Base-by-base conservation (phyloP, 441 rosid genomes). In the Erysimum cheiri region DNA sequence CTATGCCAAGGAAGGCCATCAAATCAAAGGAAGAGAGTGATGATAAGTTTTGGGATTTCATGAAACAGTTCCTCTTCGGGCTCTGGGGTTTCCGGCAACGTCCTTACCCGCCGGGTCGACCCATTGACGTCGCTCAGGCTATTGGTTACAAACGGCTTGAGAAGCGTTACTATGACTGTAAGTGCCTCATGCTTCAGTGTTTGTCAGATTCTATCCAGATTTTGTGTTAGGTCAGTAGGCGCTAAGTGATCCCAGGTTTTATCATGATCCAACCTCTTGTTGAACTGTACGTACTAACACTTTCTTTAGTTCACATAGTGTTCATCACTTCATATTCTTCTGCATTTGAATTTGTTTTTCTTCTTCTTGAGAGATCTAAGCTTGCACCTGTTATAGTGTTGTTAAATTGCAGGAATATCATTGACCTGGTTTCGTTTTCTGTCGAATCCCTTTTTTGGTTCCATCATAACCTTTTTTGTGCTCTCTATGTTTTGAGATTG, bases 71-170 rank as follows among this genome's bases (percentile, higher is more conserved):
- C 78, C 83, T 81, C 55, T 87, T 93, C 14, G 96, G 98, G 2
- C 90, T 93, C 8, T 91, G 97, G 98, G 97, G 98, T 24, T 93
- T 88, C 73, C 71, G 91, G 13, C 96, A 87, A 70, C 73, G 98
- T 41, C 97, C 98, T 7, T 93, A 93, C 75, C 97, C 97, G 0
- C 85, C 93, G 0, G 85, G 96, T 54, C 78, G 89, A 56, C 97
- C 97, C 40, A 85, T 87, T 24, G 94, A 93, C 67, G 91, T 88
- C 61, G 94, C 98, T 61, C 98, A 93, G 75, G 97, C 98, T 13
- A 85, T 93, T 52, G 97, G 98, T n/a, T 93, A 86, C 70, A 86
- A 93, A 83, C 81, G 80, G 49, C 90, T 93, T 1, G 98, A 93
- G 82, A 72, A 80, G 77, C 88, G 98, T 4, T 93, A 93, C 73